Percentiles rank a stretch among this genome's conserved stretches.
Conservation (phyloP, 2,329 filamentous ascomycete species). For the Diaporthe sp. region DNA sequence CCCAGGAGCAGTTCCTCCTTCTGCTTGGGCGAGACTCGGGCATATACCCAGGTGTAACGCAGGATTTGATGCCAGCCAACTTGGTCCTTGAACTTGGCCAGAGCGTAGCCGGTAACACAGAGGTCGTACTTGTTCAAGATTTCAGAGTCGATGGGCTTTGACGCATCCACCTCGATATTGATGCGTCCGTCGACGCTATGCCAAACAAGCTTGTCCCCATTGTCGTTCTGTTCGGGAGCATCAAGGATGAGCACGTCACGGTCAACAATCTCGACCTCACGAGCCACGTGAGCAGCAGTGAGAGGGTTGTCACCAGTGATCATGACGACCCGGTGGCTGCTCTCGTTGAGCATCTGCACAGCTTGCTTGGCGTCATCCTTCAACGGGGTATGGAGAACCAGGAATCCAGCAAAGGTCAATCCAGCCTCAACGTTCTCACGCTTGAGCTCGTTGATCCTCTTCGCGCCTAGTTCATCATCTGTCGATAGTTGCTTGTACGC, state of each 20-base stretch:
- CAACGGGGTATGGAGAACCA: conserved; percentile 93
- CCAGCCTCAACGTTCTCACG: conserved; percentile 91
- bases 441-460: conserved; percentile 92
- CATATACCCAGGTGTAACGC: conserved; percentile 96
- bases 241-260: conserved; percentile 95
- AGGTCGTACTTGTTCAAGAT: conserved; percentile 91
- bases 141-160: conserved; percentile 81
- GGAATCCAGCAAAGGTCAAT: conserved; percentile 91
- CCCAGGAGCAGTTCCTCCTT: conserved; percentile 99
- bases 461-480: conserved; percentile 84
- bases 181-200: conserved; percentile 92
- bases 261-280: conserved; percentile 97
- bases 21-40: conserved; percentile 97
- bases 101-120: conserved; percentile 94
- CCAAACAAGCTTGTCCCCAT: conserved; percentile 89
- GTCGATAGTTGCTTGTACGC: conserved; percentile 92
- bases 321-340: conserved; percentile 98
- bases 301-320: conserved; percentile 98
- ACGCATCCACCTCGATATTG: conserved; percentile 87
- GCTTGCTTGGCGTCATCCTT: conserved; percentile 97
- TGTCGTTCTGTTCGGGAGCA: conserved; percentile 89
- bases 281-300: conserved; percentile 94
- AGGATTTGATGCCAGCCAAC: conserved; percentile 81
- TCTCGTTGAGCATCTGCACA: conserved; percentile 97
- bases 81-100: conserved; percentile 89